Conservation (phyloP, 768 basidiomycete species). For the Xerocomus brunneocitrinus region DNA sequence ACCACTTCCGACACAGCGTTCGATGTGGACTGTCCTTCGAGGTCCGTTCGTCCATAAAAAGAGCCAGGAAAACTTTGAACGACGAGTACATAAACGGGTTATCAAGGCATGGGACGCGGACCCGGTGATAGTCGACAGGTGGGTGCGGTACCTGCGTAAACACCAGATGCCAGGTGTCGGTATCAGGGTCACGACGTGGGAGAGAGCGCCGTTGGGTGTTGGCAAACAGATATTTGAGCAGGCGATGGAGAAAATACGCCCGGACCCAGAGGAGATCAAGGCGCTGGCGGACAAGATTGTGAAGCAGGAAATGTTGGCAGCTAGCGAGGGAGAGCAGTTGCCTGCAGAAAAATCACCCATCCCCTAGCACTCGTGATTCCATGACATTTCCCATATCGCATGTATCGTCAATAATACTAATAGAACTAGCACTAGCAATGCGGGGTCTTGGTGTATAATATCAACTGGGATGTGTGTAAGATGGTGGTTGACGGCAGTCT, state of each 20-base stretch:
- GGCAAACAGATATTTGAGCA: conserved; percentile 37
- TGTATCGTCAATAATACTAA: conserved; percentile 11
- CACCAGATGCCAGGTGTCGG: conserved; percentile 85
- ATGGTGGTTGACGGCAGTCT: neutral
- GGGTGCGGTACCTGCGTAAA: conserved; percentile 71
- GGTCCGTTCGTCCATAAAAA: conserved; percentile 93
- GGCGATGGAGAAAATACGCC: conserved; percentile 33
- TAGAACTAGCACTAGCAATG: neutral
- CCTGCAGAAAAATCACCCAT: neutral
- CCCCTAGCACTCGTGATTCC: neutral
- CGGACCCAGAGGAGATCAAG: conserved; percentile 35
- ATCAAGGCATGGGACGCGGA: conserved; percentile 93
- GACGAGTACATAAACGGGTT: conserved; percentile 74
- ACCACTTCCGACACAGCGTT: conserved; percentile 67
- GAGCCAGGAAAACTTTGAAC: conserved; percentile 91
- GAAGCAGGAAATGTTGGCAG: conserved; percentile 21
- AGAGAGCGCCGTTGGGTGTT: conserved; percentile 54
- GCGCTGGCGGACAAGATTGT: conserved; percentile 41
- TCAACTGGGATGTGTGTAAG: neutral
- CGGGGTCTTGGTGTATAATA: neutral
- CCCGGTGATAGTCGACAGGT: conserved; percentile 69
- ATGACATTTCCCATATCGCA: neutral
- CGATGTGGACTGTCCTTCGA: conserved; percentile 80
- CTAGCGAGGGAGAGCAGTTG: conserved; percentile 3
- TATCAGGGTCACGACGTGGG: conserved; percentile 76